Percentiles rank a stretch among this genome's conserved stretches.
Evolutionary conservation across 2,329 filamentous ascomycete genomes (phyloP).

Genomic region (Orbilia ellipsospora): DNA sequence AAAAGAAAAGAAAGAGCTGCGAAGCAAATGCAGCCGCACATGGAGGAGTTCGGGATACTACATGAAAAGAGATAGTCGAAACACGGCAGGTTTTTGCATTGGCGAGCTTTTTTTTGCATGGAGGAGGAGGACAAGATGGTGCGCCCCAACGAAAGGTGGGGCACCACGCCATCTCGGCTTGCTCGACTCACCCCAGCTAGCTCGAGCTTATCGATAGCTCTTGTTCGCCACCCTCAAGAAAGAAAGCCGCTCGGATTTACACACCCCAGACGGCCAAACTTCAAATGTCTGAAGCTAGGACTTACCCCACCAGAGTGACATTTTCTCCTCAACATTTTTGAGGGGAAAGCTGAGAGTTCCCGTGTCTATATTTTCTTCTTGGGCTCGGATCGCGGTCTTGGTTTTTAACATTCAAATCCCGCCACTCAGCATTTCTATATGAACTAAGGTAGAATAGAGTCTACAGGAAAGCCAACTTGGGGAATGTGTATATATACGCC

Average conservation of each 20-base stretch:
- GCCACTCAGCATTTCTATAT: too few relatives aligned
- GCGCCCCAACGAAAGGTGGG: slow-evolving; percentile 22
- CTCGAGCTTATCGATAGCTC: slow-evolving; percentile 40
- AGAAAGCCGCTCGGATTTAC: slow-evolving; percentile 16
- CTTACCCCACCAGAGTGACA: not conserved
- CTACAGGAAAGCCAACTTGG: too few relatives aligned
- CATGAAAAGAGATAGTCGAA: not conserved
- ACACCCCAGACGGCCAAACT: not conserved
- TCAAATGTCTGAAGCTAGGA: too few relatives aligned
- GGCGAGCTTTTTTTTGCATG: slow-evolving; percentile 33
- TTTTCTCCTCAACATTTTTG: not conserved
- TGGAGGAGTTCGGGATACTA: slow-evolving; percentile 39
- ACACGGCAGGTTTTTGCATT: slow-evolving; percentile 38
- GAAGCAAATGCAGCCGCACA: slow-evolving; percentile 11
- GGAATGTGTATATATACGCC: too few relatives aligned
- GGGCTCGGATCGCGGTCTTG: not conserved
- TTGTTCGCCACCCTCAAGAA: slow-evolving; percentile 11
- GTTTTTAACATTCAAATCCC: too few relatives aligned
- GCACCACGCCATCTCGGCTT: slow-evolving; percentile 1
- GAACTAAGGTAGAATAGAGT: too few relatives aligned
- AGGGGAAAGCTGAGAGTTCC: not conserved
- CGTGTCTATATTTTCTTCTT: not conserved
- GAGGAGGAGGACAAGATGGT: slow-evolving; percentile 31
- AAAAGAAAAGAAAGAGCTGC: slow-evolving; percentile 4
- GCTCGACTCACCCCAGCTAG: not conserved